phyloP scores from a whole-genome alignment of 441 rosid species.

The Pelargonium myrrhifolium region DNA sequence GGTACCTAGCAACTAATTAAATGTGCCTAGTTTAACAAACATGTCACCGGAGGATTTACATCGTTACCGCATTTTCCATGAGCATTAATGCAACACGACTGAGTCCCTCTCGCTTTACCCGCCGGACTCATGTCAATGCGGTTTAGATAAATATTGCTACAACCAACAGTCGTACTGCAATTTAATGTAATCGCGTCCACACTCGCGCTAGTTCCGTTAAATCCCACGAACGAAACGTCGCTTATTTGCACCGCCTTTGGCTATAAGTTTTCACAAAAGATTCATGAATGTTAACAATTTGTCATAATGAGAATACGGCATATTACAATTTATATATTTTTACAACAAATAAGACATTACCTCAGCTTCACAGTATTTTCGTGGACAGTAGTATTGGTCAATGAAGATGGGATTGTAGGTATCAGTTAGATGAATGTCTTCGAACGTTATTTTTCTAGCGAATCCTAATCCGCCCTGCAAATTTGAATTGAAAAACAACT shows the following conservation, averaged over 20 bases:
- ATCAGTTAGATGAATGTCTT: slow-evolving; percentile 8
- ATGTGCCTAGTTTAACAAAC: neutral
- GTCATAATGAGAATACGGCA: neutral
- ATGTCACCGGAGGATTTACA: neutral
- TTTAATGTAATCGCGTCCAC: slow-evolving; percentile 7
- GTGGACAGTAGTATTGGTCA: slow-evolving; percentile 20
- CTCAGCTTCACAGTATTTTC: neutral
- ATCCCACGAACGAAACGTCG: slow-evolving; percentile 5
- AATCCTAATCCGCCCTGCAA: slow-evolving; percentile 23
- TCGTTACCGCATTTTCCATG: neutral
- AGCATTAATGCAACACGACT: slow-evolving; percentile 4
- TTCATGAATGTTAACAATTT: no score
- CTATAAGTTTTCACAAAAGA: neutral
- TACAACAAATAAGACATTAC: neutral
- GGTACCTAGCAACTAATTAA: no score
- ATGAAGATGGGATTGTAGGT: slow-evolving; percentile 23
- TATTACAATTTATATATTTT: no score
- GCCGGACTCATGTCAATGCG: slow-evolving; percentile 8
- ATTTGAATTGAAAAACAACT: neutral
- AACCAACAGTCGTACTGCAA: slow-evolving; percentile 12
- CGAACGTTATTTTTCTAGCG: slow-evolving; percentile 17
- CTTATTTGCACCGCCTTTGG: slow-evolving; percentile 10
- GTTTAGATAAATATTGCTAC: slow-evolving; percentile 7
- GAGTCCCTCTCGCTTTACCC: neutral
- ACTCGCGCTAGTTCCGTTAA: slow-evolving; percentile 12